Conservation (phyloP, 495 filamentous ascomycete genomes). For the Hypoxylon perforatum region DNA sequence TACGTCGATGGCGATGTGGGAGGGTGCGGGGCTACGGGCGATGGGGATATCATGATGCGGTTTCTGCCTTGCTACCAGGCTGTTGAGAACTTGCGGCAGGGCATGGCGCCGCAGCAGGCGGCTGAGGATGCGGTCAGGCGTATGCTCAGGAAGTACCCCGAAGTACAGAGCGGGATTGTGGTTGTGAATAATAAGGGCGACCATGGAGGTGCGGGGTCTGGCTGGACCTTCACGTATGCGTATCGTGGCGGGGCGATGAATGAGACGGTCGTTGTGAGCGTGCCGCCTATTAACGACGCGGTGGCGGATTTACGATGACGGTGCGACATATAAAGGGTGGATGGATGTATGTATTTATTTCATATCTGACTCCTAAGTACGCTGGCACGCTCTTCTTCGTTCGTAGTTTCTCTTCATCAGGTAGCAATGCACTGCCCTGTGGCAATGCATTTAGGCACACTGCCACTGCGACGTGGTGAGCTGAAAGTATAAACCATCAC, state of each 20-base stretch:
- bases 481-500: no score
- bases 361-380: no score
- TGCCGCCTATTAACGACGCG: slow-evolving; percentile 43
- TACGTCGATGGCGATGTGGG: slow-evolving; percentile 63
- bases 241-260: slow-evolving; percentile 56
- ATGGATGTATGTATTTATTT: no score
- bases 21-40: slow-evolving; percentile 61
- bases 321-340: neutral
- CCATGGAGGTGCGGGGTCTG: slow-evolving; percentile 58
- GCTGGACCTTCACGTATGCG: slow-evolving; percentile 61
- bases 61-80: slow-evolving; percentile 63
- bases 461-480: no score
- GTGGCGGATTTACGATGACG: slow-evolving; percentile 23
- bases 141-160: slow-evolving; percentile 58
- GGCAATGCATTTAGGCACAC: no score
- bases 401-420: no score
- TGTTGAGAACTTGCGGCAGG: slow-evolving; percentile 57
- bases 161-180: slow-evolving; percentile 56
- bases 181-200: slow-evolving; percentile 55
- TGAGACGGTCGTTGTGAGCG: slow-evolving; percentile 52
- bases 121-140: slow-evolving; percentile 57
- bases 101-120: slow-evolving; percentile 53
- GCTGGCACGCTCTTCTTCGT: no score
- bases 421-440: no score
- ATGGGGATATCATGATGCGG: slow-evolving; percentile 65